Evolutionary conservation across 2,329 filamentous ascomycete species (phyloP).

Genomic region (Fusarium sp.): DNA sequence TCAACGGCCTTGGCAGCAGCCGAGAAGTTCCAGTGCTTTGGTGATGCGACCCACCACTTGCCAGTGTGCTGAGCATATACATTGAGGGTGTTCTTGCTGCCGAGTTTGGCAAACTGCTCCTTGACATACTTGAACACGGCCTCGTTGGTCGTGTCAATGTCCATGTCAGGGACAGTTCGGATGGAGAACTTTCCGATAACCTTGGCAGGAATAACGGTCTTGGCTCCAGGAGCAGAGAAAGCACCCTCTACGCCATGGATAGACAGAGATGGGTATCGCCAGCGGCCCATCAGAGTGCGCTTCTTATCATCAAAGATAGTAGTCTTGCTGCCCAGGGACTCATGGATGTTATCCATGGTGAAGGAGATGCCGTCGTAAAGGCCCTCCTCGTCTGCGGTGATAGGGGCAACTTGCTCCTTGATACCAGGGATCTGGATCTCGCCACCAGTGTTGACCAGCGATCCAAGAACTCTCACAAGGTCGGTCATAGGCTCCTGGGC

Average conservation of each 20-base stretch:
- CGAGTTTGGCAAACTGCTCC: slow-evolving; percentile 85
- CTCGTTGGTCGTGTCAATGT: slow-evolving; percentile 88
- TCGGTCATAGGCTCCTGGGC: slow-evolving; percentile 99
- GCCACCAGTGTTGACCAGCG: slow-evolving; percentile 88
- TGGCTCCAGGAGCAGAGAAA: slow-evolving; percentile 92
- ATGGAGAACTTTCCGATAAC: slow-evolving; percentile 99
- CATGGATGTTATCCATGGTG: slow-evolving; percentile 94
- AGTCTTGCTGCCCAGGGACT: slow-evolving; percentile 90
- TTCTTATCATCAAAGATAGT: slow-evolving; percentile 92
- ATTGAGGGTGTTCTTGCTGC: slow-evolving; percentile 91
- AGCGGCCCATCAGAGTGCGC: slow-evolving; percentile 92
- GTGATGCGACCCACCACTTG: slow-evolving; percentile 98
- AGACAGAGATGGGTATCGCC: slow-evolving; percentile 94
- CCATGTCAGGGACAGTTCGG: slow-evolving; percentile 97
- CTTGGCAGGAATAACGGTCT: slow-evolving; percentile 98
- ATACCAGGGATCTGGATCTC: slow-evolving; percentile 96
- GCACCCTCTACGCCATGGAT: slow-evolving; percentile 96
- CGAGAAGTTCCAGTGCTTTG: slow-evolving; percentile 98
- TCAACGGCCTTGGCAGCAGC: slow-evolving; percentile 96
- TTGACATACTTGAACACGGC: slow-evolving; percentile 87
- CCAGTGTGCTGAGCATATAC: slow-evolving; percentile 88
- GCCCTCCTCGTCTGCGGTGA: slow-evolving; percentile 86
- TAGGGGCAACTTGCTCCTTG: slow-evolving; percentile 89
- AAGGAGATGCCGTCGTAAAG: slow-evolving; percentile 94
- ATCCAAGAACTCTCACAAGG: slow-evolving; percentile 83